These are phyloP conservation scores for Malus sylvestris DNA, from an alignment of 306 rosid species.

Conservation along the genomic window DNA sequence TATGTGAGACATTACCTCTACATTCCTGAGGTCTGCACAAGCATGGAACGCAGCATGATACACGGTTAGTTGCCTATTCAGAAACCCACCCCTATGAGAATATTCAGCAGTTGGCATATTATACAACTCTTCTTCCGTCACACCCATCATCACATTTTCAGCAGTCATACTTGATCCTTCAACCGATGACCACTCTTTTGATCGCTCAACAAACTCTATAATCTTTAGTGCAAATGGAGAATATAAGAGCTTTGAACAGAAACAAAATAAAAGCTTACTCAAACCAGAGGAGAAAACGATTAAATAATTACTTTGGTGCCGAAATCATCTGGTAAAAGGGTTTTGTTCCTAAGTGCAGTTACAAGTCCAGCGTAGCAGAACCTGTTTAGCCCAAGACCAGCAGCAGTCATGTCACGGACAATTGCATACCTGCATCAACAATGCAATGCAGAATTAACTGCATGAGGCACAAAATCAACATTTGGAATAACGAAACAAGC, in stretches of 20 bases:
- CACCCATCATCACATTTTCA: slow-evolving; percentile 80
- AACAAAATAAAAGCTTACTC: slow-evolving; percentile 11
- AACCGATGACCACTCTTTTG: slow-evolving; percentile 67
- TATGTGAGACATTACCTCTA: slow-evolving; percentile 44
- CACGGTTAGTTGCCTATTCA: slow-evolving; percentile 38
- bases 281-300: slow-evolving; percentile 7
- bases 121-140: slow-evolving; percentile 83
- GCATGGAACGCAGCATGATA: slow-evolving; percentile 85
- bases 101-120: slow-evolving; percentile 86
- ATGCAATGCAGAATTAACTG: slow-evolving; percentile 1
- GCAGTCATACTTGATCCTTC: slow-evolving; percentile 62
- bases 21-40: slow-evolving; percentile 68
- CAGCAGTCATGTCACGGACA: slow-evolving; percentile 95
- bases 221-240: slow-evolving; percentile 51
- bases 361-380: slow-evolving; percentile 89
- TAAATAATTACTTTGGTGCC: slow-evolving; percentile 53
- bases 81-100: slow-evolving; percentile 51
- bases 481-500: neutral
- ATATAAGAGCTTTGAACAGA: slow-evolving; percentile 14
- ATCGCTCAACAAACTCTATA: slow-evolving; percentile 81
- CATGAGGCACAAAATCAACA: neutral
- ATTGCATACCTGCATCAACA: slow-evolving; percentile 62
- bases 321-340: slow-evolving; percentile 70
- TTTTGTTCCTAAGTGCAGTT: slow-evolving; percentile 65
- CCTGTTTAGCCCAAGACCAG: slow-evolving; percentile 91